Evolutionary conservation across 306 rosid genomes (phyloP).

Genomic region (Trifolium pratense): DNA sequence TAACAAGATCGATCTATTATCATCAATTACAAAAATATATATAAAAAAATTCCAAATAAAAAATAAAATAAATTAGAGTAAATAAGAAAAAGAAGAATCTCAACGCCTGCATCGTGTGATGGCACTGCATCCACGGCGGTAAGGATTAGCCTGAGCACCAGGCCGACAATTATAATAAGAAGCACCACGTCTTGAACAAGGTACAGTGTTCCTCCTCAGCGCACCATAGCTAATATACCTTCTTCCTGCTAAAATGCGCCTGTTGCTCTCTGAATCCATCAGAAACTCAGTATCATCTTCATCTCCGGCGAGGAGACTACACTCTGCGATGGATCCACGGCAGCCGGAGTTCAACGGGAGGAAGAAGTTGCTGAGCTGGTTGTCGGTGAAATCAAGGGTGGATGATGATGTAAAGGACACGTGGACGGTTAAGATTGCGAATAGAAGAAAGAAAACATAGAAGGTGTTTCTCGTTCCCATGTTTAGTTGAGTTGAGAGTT

Average conservation of each 20-base stretch:
- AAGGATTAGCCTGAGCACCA: conserved; percentile 95
- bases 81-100: not conserved
- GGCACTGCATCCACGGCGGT: conserved; percentile 79
- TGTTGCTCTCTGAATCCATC: conserved; percentile 84
- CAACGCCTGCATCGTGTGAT: conserved; percentile 88
- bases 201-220: conserved; percentile 86
- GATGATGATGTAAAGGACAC: conserved; percentile 47
- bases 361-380: conserved; percentile 50
- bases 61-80: not conserved
- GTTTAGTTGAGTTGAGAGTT: conserved; percentile 10
- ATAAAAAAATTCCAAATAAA: conserved; percentile 4
- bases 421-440: conserved; percentile 66
- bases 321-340: conserved; percentile 71
- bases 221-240: conserved; percentile 95
- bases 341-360: conserved; percentile 49
- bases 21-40: conserved; percentile 42
- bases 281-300: conserved; percentile 65
- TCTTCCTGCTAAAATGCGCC: conserved; percentile 75
- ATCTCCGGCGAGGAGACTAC: conserved; percentile 54
- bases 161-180: conserved; percentile 92
- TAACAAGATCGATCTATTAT: conserved; percentile 28
- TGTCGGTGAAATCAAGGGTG: conserved; percentile 54
- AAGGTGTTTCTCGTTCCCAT: conserved; percentile 47
- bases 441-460: conserved; percentile 40
- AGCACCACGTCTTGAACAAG: conserved; percentile 93